Conservation (phyloP, 768 basidiomycete genomes). For the Tricholoma furcatifolium region DNA sequence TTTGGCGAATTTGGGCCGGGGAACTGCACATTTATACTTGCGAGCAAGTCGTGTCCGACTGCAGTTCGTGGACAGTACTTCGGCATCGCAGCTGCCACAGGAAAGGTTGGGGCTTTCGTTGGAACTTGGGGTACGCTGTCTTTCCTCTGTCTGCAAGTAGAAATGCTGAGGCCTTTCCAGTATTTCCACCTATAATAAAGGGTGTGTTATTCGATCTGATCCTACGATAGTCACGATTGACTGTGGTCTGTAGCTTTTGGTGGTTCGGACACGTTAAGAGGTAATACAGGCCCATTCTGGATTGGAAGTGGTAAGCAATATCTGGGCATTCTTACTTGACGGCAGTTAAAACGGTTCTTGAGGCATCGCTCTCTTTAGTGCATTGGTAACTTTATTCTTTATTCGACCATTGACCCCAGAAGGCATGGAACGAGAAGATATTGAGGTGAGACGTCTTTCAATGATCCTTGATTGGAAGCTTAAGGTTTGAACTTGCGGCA, state of each 20-base stretch:
- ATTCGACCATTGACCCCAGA: conserved; percentile 73
- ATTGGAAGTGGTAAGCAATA: conserved; percentile 66
- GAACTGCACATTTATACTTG: conserved; percentile 72
- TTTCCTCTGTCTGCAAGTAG: neutral
- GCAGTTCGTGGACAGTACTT: conserved; percentile 84
- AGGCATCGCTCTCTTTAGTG: conserved; percentile 76
- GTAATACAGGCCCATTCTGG: conserved; percentile 87
- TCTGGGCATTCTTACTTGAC: neutral
- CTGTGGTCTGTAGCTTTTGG: conserved; percentile 50
- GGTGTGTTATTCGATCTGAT: conserved; percentile 33
- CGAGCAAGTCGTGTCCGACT: conserved; percentile 80
- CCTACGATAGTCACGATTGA: neutral
- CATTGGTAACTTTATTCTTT: conserved; percentile 67
- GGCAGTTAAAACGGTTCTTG: conserved; percentile 4
- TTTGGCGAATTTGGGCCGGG: conserved; percentile 90
- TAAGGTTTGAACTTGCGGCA: conserved; percentile 18
- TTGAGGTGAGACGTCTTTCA: neutral
- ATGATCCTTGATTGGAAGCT: neutral
- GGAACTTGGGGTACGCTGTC: conserved; percentile 68
- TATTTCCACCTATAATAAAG: conserved; percentile 63
- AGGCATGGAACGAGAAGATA: conserved; percentile 65
- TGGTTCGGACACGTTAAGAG: conserved; percentile 45
- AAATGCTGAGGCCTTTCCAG: conserved; percentile 27
- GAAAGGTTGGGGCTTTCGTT: conserved; percentile 80
- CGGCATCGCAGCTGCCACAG: conserved; percentile 82